Base-by-base conservation (phyloP, 352 stramenopile genomes). In the Phytophthora melonis region DNA sequence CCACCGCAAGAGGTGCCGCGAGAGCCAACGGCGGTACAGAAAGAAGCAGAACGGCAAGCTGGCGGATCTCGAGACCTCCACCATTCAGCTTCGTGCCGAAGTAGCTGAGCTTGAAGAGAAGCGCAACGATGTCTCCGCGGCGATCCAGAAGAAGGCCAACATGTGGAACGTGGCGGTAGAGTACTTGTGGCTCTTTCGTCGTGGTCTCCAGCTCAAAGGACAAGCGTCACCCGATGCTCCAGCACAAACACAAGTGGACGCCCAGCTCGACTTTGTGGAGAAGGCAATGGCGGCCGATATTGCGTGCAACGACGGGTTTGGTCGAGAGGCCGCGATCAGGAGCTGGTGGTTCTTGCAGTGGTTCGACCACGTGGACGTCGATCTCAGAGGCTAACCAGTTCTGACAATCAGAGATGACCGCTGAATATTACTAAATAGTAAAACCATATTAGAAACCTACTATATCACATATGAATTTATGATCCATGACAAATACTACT, bases 131-230 rank as follows among this genome's bases (percentile, higher is more conserved):
- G 21, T 58, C 16, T 16, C 53, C 21, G 16, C 14, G 5, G 27
- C 6, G 21, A 18, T 58, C 10, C 53, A 23, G 6, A 11, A 27
- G 18, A 49, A 47, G 39, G 18, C 7, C 6, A 49, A 34, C 30
- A 60, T 60, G 11, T 60, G 54, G 54, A 49, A 27, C 32, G 54
- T 60, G 27, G 54, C 54, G 18, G 54, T 60, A n/a, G 30, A 60
- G 16, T 60, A 47, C 45, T 49, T 60, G n/a, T 23, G 9, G 25
- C 25, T 60, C 14, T 49, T 60, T 14, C 27, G 53, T 3, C 14
- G 18, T 19, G 53, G 25, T 16, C 53, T 58, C 21, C 5, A 19
- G 27, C 13, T 58, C 0, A n/a, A n/a, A 49, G 11, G 13, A 7
- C 41, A 49, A 49, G 10, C 11, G 16, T 49, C 13, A 1, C 2